Conservation (phyloP, 2,329 filamentous ascomycete species). For the Epicoccum sorghinum region DNA sequence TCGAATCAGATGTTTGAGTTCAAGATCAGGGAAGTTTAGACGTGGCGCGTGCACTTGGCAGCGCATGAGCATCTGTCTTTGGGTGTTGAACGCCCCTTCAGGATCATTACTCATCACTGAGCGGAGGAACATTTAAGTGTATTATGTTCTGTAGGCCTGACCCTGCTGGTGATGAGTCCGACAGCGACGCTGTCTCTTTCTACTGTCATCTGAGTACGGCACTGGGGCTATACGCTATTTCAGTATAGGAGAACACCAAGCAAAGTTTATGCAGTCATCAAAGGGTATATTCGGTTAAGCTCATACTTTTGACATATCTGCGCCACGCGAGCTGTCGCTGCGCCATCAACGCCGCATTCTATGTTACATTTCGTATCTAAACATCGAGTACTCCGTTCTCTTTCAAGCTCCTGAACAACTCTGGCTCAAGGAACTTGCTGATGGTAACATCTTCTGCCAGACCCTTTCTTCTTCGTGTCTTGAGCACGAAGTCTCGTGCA, state of each 20-base stretch:
- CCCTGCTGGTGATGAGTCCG: no score
- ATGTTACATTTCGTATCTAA: constrained; percentile 31
- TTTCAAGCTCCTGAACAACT: constrained; percentile 85
- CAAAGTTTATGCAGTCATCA: not conserved
- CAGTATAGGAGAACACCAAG: no score
- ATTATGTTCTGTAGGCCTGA: no score
- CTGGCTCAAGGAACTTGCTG: constrained; percentile 93
- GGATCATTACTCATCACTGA: no score
- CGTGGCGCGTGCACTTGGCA: no score
- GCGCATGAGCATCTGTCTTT: no score
- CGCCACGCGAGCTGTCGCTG: not conserved
- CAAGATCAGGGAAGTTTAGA: constrained; percentile 1
- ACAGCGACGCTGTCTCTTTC: no score
- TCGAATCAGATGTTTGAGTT: constrained; percentile 51
- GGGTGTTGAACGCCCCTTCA: no score
- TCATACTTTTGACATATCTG: not conserved
- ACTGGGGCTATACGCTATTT: no score
- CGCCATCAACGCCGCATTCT: constrained; percentile 5
- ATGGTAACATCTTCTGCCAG: constrained; percentile 94
- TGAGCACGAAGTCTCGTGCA: constrained; percentile 93
- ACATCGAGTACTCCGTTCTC: constrained; percentile 84
- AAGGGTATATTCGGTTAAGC: constrained; percentile 13
- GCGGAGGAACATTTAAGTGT: no score
- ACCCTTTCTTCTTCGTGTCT: constrained; percentile 92
- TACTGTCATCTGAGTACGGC: no score